A percentile compares a stretch with the other conserved stretches of the same genome.
phyloP scores from a whole-genome alignment of 2,329 filamentous ascomycete genomes.

The Graphium sp. region DNA sequence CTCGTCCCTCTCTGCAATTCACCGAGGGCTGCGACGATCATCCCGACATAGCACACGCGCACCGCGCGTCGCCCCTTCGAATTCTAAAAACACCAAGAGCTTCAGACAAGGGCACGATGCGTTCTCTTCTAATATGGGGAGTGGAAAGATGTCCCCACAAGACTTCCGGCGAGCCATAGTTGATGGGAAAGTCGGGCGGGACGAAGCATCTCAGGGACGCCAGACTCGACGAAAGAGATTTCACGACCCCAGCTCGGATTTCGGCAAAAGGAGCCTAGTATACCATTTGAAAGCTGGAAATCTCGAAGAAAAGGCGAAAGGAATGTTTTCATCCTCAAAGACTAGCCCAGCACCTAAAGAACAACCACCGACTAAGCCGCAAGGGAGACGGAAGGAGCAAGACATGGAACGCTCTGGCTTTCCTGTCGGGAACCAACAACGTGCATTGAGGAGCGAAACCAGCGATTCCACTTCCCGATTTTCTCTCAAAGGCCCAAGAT shows the following conservation, averaged over 20 bases:
- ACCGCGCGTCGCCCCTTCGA: too few relatives aligned
- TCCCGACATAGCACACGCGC: too few relatives aligned
- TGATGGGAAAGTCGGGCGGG: slow-evolving; percentile 15
- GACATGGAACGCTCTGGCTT: slow-evolving; percentile 1
- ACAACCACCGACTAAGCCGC: too few relatives aligned
- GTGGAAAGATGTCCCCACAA: too few relatives aligned
- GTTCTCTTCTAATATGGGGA: slow-evolving; percentile 12
- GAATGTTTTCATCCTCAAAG: too few relatives aligned
- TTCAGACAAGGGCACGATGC: background rate
- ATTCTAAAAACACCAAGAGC: too few relatives aligned
- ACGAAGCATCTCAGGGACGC: slow-evolving; percentile 12
- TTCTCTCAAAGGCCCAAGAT: too few relatives aligned
- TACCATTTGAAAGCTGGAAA: slow-evolving; percentile 32
- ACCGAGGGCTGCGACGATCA: slow-evolving; percentile 42
- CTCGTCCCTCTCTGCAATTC: slow-evolving; percentile 45
- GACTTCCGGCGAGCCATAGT: slow-evolving; percentile 12
- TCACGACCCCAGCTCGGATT: slow-evolving; percentile 25
- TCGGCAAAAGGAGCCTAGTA: slow-evolving; percentile 39
- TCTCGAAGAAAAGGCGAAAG: slow-evolving; percentile 13
- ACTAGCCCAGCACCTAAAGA: too few relatives aligned
- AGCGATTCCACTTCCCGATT: too few relatives aligned
- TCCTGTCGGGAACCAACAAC: background rate
- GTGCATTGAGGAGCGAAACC: background rate
- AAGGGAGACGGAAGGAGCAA: slow-evolving; percentile 4
- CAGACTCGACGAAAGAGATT: slow-evolving; percentile 34